phyloP scores from a whole-genome alignment of 2,329 filamentous ascomycete species.

The Didymella pomorum region DNA sequence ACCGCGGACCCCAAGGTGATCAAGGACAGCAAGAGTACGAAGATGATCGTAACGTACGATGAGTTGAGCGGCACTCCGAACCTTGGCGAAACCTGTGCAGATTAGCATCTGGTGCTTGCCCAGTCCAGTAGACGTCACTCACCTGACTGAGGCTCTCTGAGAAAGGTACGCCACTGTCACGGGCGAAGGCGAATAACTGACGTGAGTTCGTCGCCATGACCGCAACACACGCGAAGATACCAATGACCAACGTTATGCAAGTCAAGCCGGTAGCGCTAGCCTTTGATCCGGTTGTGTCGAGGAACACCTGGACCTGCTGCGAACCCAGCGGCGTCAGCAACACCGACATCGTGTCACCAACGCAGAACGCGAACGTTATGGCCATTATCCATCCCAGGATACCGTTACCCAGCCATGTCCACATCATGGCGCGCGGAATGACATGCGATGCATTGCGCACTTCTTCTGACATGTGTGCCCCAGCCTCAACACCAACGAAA shows the following conservation, averaged over 20 bases:
- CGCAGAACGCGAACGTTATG: constrained; percentile 27
- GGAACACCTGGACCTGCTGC: constrained; percentile 37
- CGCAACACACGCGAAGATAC: constrained; percentile 31
- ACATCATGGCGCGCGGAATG: constrained; percentile 50
- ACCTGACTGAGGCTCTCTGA: constrained; percentile 36
- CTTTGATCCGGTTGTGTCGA: constrained; percentile 31
- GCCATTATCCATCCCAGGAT: constrained; percentile 46
- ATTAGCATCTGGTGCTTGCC: not conserved
- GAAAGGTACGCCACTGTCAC: constrained; percentile 38
- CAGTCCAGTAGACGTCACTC: not conserved
- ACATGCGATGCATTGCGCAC: constrained; percentile 35
- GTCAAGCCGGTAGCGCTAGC: constrained; percentile 31
- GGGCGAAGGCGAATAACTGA: constrained; percentile 41
- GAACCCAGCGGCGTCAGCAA: constrained; percentile 28
- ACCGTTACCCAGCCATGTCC: constrained; percentile 48
- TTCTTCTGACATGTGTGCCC: constrained; percentile 46
- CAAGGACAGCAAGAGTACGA: constrained; percentile 35
- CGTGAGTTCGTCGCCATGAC: constrained; percentile 36
- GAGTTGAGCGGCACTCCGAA: constrained; percentile 37
- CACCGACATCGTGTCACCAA: constrained; percentile 21
- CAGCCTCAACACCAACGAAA: constrained; percentile 36
- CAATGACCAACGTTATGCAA: constrained; percentile 33
- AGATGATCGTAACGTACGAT: constrained; percentile 27
- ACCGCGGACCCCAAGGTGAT: constrained; percentile 41
- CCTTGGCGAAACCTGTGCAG: constrained; percentile 27